Base-by-base conservation (phyloP, 1,284 basidiomycete species). In the Volvariella volvacea region DNA sequence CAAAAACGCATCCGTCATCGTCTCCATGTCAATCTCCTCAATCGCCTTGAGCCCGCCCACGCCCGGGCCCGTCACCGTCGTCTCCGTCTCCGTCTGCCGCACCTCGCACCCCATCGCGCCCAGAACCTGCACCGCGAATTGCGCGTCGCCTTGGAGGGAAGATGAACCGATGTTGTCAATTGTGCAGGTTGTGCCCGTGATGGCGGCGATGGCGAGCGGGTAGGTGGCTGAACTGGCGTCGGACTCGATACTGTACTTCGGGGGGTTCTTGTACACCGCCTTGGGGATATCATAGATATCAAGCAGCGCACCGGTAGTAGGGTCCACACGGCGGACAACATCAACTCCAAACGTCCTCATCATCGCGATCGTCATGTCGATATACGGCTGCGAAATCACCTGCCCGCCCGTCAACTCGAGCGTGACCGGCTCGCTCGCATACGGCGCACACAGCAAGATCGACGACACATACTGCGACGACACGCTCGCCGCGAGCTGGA, bases 1-100 rank as follows among this genome's bases (percentile, higher is more conserved):
- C 63, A 99, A 77, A 73, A 99, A 99, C 4, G 94, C 95, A 62
- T 99, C 95, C 8, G 96, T 99, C 95, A 99, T 99, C n/a, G 88
- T 83, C 66, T 97, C 93, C 96, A 99, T 99, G 61, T 99, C 93
- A 19, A 98, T 82, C 53, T 84, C 75, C 31, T 91, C 91, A 42
- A 97, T 75, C 4, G 90, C 89, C 49, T 82, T 80, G 39, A 99
- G 75, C 54, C 80, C 70, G 1, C 92, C 91, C 16, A 83, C 64
- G 1, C 86, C 81, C 1, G 95, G 94, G 0, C 95, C 96, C 0
- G 77, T 84, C 34, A 99, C 94, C n/a, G 89, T 96, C 22, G 95
- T 98, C 62, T 88, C 83, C 0, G 78, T 87, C 37, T 74, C 80
- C 0, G 92, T 95, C 68, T 99, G 96, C 19, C 80, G 73, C 38